Base-by-base conservation (phyloP, 257 asterid genomes). In the Solanum arcanum region DNA sequence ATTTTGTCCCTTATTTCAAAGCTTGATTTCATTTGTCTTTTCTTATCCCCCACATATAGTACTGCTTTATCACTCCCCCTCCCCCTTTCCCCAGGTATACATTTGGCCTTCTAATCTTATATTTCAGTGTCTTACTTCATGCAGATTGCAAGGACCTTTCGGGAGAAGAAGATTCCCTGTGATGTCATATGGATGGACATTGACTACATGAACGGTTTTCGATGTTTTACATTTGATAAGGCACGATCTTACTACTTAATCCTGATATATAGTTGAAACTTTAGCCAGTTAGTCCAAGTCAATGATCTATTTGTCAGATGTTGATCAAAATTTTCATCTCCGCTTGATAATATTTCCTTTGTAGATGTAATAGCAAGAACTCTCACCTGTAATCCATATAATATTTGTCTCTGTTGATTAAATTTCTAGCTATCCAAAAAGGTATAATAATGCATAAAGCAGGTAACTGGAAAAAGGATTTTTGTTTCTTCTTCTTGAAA, bases 121-220 rank as follows among this genome's bases (percentile, higher is more conserved):
- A 80, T 80, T 47, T 46, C 84, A 25, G 52, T 80, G 42, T 18
- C 1, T 27, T 88, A 60, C 73, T 77, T 60, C n/a, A 52, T 87
- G 89, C 98, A 97, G 99, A 89, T 97, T 69, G 95, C 98, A 35
- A 95, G 88, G 91, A 94, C 94, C 87, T 97, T 97, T 87, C 93
- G 99, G 81, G 98, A 97, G 83, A 97, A 97, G 91, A 85, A 88
- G 70, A 95, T 97, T 89, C 99, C 99, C 87, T 97, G 99, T 93
- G 99, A 95, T 91, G 98, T 95, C 92, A 92, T 97, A 86, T 97
- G 99, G 99, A 97, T 97, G 98, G 99, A 97, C 92, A 97, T 97
- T 59, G 99, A 97, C 91, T 97, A 97, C 92, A 97, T 97, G 99
- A 95, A 97, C 85, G 97, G 95, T 90, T 97, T 97, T 86, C 98